These are phyloP conservation scores for Parathielavia appendiculata DNA, from an alignment of 495 filamentous ascomycete genomes.

Conservation along the genomic window DNA sequence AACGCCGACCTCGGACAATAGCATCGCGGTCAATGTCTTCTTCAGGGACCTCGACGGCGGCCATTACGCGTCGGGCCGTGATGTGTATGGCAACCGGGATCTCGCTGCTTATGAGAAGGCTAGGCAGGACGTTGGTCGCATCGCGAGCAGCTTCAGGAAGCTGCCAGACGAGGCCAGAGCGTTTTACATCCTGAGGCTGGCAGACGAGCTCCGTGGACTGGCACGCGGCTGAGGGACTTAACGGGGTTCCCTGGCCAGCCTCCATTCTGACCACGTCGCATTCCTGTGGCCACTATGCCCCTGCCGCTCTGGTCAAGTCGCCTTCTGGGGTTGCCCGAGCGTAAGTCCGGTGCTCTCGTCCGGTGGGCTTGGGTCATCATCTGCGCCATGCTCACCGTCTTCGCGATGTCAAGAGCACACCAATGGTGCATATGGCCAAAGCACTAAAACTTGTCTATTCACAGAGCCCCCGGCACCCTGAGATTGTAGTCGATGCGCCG, in stretches of 20 bases:
- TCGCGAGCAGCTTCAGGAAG: constrained; percentile 60
- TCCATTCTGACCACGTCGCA: too few species aligned
- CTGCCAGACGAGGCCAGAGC: constrained; percentile 59
- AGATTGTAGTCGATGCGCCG: neutral
- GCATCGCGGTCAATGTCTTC: constrained; percentile 80
- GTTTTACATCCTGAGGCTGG: constrained; percentile 74
- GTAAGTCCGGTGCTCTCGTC: neutral
- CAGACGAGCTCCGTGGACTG: constrained; percentile 53
- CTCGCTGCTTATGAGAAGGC: constrained; percentile 78
- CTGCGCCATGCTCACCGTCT: too few species aligned
- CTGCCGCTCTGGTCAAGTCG: too few species aligned
- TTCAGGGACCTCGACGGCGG: constrained; percentile 64
- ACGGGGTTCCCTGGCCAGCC: too few species aligned
- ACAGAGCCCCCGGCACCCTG: neutral
- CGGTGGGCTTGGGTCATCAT: too few species aligned
- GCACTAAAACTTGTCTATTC: too few species aligned
- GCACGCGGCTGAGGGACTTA: constrained; percentile 15
- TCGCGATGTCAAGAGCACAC: too few species aligned
- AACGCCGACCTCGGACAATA: constrained; percentile 54
- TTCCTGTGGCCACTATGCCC: too few species aligned
- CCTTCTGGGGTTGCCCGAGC: neutral
- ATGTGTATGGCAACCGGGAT: constrained; percentile 88
- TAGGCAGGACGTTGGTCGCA: constrained; percentile 62
- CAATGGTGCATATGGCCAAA: too few species aligned
- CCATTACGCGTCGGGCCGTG: constrained; percentile 64